Evolutionary conservation across 2,329 filamentous ascomycete species (phyloP), one percentile per base, ranked within the genome.

Genomic region (Bipolaris zeicola): DNA sequence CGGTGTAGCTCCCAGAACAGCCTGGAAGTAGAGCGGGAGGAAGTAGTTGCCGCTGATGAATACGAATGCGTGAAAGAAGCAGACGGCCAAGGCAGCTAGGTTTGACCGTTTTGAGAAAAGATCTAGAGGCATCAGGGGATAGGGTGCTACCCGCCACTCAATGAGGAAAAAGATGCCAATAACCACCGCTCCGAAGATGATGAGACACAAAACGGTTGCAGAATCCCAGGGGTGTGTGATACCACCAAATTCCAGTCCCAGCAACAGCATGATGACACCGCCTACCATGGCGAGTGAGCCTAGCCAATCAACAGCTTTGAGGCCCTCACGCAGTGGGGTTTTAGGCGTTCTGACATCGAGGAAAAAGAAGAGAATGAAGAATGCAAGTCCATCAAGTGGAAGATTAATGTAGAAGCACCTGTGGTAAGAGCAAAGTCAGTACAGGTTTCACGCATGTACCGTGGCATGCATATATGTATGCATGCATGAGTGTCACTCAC

Each of bases 181-280:
- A 11, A 83, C 81, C 26, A 89, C 54, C 22, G 85, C 69, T 20
- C 91, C 91, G 64, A 94, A 92, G 46, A 94, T 78, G 62, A 96
- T 82, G 26, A 96, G 81, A 67, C 89, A 92, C 65, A 96, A 83
- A 31, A 93, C 89, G 1, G 85, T 88, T 1, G 89, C 81, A 0
- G 89, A 93, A 50, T 78, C 77, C 92, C 92, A 96, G 1, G 92
- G 89, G 61, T 85, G 86, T 20, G 82, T 54, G 13, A 92, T 84
- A 46, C 91, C 92, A 52, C 92, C 93, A 60, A 94, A 91, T 70
- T 96, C 89, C 10, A 96, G 84, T 0, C 92, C 93, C 39, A 96
- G 86, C 3, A 96, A 85, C 62, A 96, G 82, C 90, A 96, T 94
- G 18, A 96, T 80, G 0, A 90, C 93, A 18, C 89, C 91, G 39